Base-by-base conservation (phyloP, 768 basidiomycete species). In the Psilocybe sp. region DNA sequence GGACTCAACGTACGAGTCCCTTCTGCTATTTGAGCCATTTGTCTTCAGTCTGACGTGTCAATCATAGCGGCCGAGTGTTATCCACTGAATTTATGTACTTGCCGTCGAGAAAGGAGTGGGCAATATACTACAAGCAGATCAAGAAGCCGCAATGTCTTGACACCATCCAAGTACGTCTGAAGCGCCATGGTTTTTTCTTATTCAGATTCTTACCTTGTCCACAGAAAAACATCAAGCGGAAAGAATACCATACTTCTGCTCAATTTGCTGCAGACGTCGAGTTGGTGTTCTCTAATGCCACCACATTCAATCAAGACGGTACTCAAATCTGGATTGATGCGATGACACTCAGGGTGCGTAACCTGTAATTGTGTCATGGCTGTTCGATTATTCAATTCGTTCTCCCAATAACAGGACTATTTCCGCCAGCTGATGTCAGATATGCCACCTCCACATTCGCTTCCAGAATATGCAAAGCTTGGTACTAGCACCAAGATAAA, bases 191-290 rank as follows among this genome's bases (percentile, higher is more conserved):
- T 40, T 11, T 44, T 46, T 43, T 13, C 6, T 4, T n/a, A 44
- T 34, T 38, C 40, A 46, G 52, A 44, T 49, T 38, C 49, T 59
- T 5, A 55, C 36, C n/a, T 19, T 55, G 13, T 19, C 15, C 31
- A 23, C 57, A 98, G 94, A 86, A 84, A 80, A 82, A 80, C 43
- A 72, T 96, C 55, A 86, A 90, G 61, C 81, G 81, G 49, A 89
- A 92, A 63, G 85, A 88, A 56, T 98, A 96, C 62, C 60, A 63
- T 16, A 78, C 74, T 2, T 70, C 80, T 5, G 72, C 77, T 4
- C 85, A 87, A 19, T 96, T 95, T 60, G 85, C 87, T 39, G 81
- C 80, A 8, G 95, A 98, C 51, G 87, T 95, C 12, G 91, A 94
- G 59, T 78, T 94, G 37, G 87, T 98, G 19, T 96, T 94, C 68